phyloP scores from a whole-genome alignment of 176 grass and related monocot species.

The Alloteropsis semialata region DNA sequence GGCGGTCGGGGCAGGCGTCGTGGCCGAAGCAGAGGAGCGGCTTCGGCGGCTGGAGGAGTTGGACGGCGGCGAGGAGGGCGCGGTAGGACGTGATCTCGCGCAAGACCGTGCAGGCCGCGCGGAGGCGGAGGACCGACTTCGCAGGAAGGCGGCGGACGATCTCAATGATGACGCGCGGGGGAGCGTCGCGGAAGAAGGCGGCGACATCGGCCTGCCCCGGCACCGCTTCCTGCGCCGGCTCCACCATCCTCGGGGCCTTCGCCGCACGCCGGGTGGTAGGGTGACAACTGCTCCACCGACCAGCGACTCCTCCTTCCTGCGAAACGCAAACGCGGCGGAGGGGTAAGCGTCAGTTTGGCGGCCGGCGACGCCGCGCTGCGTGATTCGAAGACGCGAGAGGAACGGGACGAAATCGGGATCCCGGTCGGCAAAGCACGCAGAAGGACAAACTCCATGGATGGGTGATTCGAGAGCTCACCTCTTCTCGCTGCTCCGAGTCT shows the following conservation, averaged over 20 bases:
- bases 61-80: not conserved
- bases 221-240: not conserved
- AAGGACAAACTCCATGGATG: not conserved
- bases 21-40: slow-evolving; percentile 23
- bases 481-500: not conserved
- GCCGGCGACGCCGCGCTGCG: not conserved
- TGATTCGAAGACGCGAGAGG: not conserved
- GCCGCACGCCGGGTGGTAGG: not conserved
- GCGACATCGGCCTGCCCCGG: not conserved
- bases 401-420: not conserved
- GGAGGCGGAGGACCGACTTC: not conserved
- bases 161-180: not conserved
- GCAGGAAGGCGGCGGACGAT: not conserved
- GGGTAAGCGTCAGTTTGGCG: not conserved
- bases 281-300: not conserved
- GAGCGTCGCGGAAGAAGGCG: not conserved
- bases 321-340: not conserved
- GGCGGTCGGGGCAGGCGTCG: not conserved
- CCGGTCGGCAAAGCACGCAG: not conserved
- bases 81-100: not conserved
- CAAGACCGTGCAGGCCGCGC: slow-evolving; percentile 1
- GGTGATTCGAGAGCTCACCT: not conserved
- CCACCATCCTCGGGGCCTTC: not conserved
- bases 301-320: not conserved
- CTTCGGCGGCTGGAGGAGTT: not conserved